phyloP scores from a whole-genome alignment of 305 asterid genomes.

The Rubia peregrina region DNA sequence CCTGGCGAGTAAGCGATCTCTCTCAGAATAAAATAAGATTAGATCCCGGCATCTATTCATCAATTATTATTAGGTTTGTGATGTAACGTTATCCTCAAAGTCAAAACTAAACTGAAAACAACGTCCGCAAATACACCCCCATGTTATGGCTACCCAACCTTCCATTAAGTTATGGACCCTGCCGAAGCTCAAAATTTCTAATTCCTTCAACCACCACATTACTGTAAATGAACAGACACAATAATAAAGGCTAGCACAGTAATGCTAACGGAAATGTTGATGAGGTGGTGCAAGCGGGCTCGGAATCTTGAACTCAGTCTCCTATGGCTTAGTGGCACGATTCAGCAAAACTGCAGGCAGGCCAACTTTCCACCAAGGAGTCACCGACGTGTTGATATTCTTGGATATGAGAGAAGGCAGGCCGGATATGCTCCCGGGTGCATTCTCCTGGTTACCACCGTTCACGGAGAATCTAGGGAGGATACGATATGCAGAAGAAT shows the following conservation, averaged over 20 bases:
- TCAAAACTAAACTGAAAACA: background rate
- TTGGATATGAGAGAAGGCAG: conserved; percentile 48
- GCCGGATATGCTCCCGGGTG: conserved; percentile 27
- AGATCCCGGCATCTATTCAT: background rate
- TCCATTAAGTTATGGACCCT: background rate
- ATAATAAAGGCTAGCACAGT: conserved; percentile 4
- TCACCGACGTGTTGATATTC: conserved; percentile 41
- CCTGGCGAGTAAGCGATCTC: background rate
- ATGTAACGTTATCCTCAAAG: background rate
- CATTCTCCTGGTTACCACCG: conserved; percentile 34
- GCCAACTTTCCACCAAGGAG: conserved; percentile 85
- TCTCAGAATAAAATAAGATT: background rate
- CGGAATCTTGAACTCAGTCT: background rate
- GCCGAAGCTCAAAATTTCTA: background rate
- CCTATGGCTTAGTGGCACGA: conserved; percentile 32
- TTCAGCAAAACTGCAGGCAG: conserved; percentile 46
- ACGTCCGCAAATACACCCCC: background rate
- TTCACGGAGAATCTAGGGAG: conserved; percentile 38
- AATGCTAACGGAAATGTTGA: conserved; percentile 1
- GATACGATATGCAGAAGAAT: conserved; percentile 9
- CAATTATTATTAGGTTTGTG: background rate
- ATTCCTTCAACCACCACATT: background rate
- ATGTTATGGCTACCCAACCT: background rate
- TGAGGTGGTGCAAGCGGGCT: background rate
- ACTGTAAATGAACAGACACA: background rate